Conservation (phyloP, 2,329 filamentous ascomycete genomes). For the Talaromyces sp. region DNA sequence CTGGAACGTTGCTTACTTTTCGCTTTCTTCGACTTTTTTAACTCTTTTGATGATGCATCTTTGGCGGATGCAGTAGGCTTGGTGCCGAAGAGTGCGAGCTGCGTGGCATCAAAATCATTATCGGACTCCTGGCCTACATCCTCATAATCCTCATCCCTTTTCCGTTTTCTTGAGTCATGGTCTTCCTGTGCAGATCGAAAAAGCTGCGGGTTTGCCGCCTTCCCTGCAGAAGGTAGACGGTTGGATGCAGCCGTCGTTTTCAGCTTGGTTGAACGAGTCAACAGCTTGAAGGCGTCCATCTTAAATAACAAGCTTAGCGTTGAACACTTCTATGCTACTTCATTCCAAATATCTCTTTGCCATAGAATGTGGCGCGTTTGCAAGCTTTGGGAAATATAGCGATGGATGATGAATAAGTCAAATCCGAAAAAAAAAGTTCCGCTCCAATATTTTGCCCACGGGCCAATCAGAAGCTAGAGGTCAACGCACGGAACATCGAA, state of each 20-base stretch:
- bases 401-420: background rate
- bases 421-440: background rate
- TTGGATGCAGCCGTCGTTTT: conserved; percentile 27
- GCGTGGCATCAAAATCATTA: conserved; percentile 19
- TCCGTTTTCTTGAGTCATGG: conserved; percentile 32
- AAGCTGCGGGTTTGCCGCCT: conserved; percentile 34
- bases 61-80: conserved; percentile 3
- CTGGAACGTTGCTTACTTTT: conserved; percentile 12
- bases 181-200: conserved; percentile 27
- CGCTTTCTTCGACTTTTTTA: conserved; percentile 15
- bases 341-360: background rate
- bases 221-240: conserved; percentile 37
- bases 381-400: background rate
- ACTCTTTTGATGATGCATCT: background rate
- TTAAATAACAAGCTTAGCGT: conserved; percentile 1
- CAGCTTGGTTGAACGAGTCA: conserved; percentile 42
- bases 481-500: background rate
- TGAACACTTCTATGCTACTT: background rate
- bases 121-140: conserved; percentile 17
- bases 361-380: background rate
- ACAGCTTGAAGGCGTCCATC: conserved; percentile 44
- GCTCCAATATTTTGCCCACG: background rate
- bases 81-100: conserved; percentile 35
- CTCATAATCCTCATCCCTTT: conserved; percentile 27
- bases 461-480: conserved; percentile 2